Conservation (phyloP, 371 early-diverging fungal genomes). For the Capillidium rhysosporum region DNA sequence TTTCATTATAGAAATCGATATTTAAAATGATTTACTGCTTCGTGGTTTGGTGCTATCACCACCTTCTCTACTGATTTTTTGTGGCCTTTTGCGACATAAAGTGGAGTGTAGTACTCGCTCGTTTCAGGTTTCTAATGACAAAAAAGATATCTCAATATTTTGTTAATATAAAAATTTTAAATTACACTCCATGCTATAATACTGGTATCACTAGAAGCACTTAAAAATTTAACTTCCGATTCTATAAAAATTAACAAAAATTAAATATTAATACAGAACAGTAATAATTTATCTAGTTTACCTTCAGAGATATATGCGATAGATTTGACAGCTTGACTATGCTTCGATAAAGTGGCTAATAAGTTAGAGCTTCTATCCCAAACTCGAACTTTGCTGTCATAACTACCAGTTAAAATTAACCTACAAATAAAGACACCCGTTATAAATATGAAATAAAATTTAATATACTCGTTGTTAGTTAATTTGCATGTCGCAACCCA, state of each 20-base stretch:
- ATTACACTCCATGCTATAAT: constrained; percentile 9
- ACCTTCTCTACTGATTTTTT: constrained; percentile 25
- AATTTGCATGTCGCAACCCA: constrained; percentile 68
- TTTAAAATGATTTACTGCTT: background rate
- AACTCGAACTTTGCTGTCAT: constrained; percentile 62
- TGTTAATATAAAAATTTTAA: background rate
- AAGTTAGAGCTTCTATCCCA: constrained; percentile 63
- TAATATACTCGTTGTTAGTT: background rate
- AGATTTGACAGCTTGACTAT: constrained; percentile 50
- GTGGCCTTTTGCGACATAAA: constrained; percentile 3
- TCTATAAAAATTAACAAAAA: background rate
- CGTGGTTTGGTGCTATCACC: constrained; percentile 17
- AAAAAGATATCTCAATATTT: background rate
- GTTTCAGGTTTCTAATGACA: background rate
- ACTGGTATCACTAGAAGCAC: constrained; percentile 12
- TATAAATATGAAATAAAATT: background rate
- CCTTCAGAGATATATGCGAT: constrained; percentile 26
- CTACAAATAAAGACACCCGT: too few species aligned
- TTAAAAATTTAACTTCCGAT: constrained; percentile 7
- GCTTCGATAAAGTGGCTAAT: constrained; percentile 39
- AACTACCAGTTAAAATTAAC: constrained; percentile 57
- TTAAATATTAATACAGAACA: background rate
- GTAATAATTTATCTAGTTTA: background rate
- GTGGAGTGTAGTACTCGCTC: background rate
- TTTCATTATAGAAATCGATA: too few species aligned